A percentile compares a stretch with the other conserved stretches of the same genome.
Evolutionary conservation across 805 yeast genomes (phyloP).

Genomic region (Candida namnaoensis): DNA sequence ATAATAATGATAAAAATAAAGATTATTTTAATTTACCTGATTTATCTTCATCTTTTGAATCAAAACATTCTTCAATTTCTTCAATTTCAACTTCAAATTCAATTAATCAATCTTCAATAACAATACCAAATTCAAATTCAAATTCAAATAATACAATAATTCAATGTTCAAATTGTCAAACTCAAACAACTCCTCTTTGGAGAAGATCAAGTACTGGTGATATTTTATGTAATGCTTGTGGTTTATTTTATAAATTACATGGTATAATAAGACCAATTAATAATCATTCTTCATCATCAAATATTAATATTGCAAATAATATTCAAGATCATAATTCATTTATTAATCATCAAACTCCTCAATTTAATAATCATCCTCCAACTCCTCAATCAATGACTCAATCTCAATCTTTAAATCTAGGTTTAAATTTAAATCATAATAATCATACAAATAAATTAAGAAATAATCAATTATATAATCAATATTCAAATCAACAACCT

Average conservation of each 20-base stretch:
- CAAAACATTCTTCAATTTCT: background rate
- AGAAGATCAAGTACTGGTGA: conserved; percentile 84
- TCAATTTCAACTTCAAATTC: background rate
- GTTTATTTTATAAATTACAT: conserved; percentile 81
- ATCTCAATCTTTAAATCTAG: background rate
- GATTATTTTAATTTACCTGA: background rate
- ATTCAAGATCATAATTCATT: too few species aligned
- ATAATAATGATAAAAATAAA: too few species aligned
- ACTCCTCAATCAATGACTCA: background rate
- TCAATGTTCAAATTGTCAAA: conserved; percentile 77
- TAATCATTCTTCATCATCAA: background rate
- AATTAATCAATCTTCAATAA: background rate
- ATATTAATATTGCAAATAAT: background rate
- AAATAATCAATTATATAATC: background rate
- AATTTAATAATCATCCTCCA: background rate
- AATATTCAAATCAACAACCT: background rate
- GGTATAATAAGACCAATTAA: conserved; percentile 76
- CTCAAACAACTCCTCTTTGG: conserved; percentile 93
- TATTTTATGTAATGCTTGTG: conserved; percentile 93
- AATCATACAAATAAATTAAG: background rate
- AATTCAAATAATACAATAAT: background rate
- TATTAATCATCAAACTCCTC: too few species aligned
- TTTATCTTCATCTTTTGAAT: background rate
- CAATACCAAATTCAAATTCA: too few species aligned
- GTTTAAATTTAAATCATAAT: background rate